Evolutionary conservation across 768 basidiomycete species (phyloP).

Genomic region (Trametes cingulata): DNA sequence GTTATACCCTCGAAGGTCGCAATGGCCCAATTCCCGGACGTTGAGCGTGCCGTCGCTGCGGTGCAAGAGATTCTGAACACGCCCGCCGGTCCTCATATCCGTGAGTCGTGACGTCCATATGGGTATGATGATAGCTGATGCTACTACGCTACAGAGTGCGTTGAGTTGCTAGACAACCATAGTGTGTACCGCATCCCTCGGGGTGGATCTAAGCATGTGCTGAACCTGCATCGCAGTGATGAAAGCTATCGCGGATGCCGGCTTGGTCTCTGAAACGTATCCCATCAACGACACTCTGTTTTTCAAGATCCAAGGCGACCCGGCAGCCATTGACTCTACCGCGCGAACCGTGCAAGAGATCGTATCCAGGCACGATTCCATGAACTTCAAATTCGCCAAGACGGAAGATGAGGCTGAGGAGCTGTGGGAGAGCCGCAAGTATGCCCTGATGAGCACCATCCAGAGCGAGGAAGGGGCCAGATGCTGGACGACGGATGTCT

Average conservation of each 20-base stretch:
- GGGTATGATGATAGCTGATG: neutral
- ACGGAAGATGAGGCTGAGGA: slow-evolving; percentile 74
- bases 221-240: slow-evolving; percentile 50
- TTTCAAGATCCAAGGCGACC: slow-evolving; percentile 86
- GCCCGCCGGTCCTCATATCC: slow-evolving; percentile 68
- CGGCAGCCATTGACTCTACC: slow-evolving; percentile 43
- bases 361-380: slow-evolving; percentile 66
- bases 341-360: slow-evolving; percentile 53
- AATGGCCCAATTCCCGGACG: slow-evolving; percentile 83
- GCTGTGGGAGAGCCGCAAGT: slow-evolving; percentile 86
- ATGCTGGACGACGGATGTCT: slow-evolving; percentile 90
- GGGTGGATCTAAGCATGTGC: neutral
- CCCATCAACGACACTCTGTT: slow-evolving; percentile 80
- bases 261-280: slow-evolving; percentile 58
- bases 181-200: slow-evolving; percentile 15
- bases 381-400: slow-evolving; percentile 68
- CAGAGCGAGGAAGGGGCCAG: slow-evolving; percentile 61
- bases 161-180: slow-evolving; percentile 72
- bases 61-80: slow-evolving; percentile 74
- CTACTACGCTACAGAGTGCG: slow-evolving; percentile 62
- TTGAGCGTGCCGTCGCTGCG: slow-evolving; percentile 74
- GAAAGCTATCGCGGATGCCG: slow-evolving; percentile 68
- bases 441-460: slow-evolving; percentile 72
- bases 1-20: slow-evolving; percentile 82
- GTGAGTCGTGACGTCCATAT: too few species aligned